Evolutionary conservation across 2,329 filamentous ascomycete genomes (phyloP).

Genomic region (Sporothrix euskadiensis): DNA sequence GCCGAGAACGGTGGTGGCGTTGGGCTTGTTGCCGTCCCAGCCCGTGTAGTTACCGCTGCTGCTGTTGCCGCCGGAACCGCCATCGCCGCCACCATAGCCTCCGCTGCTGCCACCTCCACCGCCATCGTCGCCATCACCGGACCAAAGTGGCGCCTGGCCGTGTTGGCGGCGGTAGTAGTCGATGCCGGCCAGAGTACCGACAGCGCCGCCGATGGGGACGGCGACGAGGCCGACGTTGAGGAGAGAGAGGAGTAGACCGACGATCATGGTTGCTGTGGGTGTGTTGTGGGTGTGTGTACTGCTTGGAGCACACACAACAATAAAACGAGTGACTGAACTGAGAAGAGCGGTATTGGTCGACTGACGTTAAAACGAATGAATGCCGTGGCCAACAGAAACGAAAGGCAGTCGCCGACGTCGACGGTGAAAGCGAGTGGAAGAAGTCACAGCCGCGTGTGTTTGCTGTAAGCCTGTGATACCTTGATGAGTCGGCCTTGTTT

Average conservation of each 20-base stretch:
- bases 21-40: slow-evolving; percentile 33
- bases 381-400: not conserved
- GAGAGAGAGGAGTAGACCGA: slow-evolving; percentile 44
- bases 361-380: not conserved
- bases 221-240: slow-evolving; percentile 53
- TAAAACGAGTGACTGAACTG: not conserved
- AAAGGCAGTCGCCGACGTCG: not conserved
- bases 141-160: slow-evolving; percentile 50
- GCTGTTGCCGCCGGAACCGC: slow-evolving; percentile 33
- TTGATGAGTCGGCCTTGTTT: not conserved
- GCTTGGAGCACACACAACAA: not conserved
- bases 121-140: slow-evolving; percentile 32
- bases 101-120: slow-evolving; percentile 29
- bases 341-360: not conserved
- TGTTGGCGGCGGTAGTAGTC: slow-evolving; percentile 46
- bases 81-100: not conserved
- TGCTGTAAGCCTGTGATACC: not conserved
- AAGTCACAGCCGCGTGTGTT: not conserved
- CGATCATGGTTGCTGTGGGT: slow-evolving; percentile 39
- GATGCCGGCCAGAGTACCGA: slow-evolving; percentile 52
- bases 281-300: not conserved
- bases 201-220: slow-evolving; percentile 37
- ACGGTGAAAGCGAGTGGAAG: not conserved
- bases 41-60: slow-evolving; percentile 35
- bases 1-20: slow-evolving; percentile 25